A percentile compares a stretch with the other conserved stretches of the same genome.
phyloP scores from a whole-genome alignment of 2,329 filamentous ascomycete genomes.

The Aspergillus pseudotamarii region DNA sequence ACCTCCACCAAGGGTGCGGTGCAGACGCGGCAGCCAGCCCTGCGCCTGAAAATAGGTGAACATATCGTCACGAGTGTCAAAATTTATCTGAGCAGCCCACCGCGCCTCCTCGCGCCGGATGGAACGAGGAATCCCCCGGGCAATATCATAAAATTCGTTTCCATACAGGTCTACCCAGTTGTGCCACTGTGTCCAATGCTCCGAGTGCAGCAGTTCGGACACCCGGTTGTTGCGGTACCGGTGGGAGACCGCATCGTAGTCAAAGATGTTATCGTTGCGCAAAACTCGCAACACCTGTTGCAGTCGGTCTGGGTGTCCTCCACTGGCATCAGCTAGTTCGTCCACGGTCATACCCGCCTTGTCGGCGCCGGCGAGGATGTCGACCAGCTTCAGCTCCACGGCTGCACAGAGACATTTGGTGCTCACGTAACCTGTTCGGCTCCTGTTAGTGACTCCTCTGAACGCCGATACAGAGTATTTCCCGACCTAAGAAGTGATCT shows the following conservation, averaged over 20 bases:
- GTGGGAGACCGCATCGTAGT: background rate
- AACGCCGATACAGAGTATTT: background rate
- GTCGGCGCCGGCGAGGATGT: no score
- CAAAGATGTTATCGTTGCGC: slow-evolving; percentile 5
- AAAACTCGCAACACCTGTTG: slow-evolving; percentile 5
- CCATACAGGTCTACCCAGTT: slow-evolving; percentile 50
- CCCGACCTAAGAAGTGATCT: slow-evolving; percentile 28
- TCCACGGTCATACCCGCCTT: slow-evolving; percentile 22
- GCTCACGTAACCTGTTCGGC: slow-evolving; percentile 9
- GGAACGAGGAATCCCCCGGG: slow-evolving; percentile 34
- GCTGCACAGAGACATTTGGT: slow-evolving; percentile 25
- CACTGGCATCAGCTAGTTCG: slow-evolving; percentile 15
- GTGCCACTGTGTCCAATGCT: slow-evolving; percentile 51
- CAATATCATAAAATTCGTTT: slow-evolving; percentile 50
- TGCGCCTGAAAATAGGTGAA: slow-evolving; percentile 43
- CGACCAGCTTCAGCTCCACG: slow-evolving; percentile 24
- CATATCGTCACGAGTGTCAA: slow-evolving; percentile 45
- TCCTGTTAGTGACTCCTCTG: background rate
- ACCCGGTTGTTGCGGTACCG: slow-evolving; percentile 38
- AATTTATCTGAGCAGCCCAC: slow-evolving; percentile 44
- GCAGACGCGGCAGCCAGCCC: slow-evolving; percentile 37
- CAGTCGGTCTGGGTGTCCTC: background rate
- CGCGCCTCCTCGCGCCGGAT: slow-evolving; percentile 14
- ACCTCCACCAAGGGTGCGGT: slow-evolving; percentile 42
- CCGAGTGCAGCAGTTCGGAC: slow-evolving; percentile 36